Base-by-base conservation (phyloP, 176 grass and related monocot genomes). In the Carex myosuroides region DNA sequence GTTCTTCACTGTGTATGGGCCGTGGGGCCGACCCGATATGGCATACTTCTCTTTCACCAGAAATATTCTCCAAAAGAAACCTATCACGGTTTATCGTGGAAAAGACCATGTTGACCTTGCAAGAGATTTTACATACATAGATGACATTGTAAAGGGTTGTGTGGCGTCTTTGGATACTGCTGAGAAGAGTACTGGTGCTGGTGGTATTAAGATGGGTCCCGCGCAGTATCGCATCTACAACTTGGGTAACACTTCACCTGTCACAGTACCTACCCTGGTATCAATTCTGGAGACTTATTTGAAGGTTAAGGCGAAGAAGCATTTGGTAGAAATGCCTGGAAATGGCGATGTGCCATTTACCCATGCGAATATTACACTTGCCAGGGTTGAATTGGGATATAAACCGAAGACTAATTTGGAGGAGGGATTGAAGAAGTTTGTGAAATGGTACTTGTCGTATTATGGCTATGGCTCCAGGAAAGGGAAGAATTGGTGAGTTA, bases 1-100 rank as follows among this genome's bases (percentile, higher is more conserved):
- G 3, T 90, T 90, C 81, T 90, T 90, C 63, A 90, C 88, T 8
- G 88, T 90, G 2, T 90, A 90, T 26, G 88, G 88, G 0, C 88
- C 88, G 17, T 90, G 88, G 88, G 88, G 88, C 16, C 80, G 88
- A 20, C 88, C 88, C 0, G 88, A 90, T 80, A 90, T 90, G 88
- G 88, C 88, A 7, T 90, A 90, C 80, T 90, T 90, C 72, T 84
- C 81, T 64, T 90, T 90, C 29, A 90, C 88, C 26, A 64, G 88
- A 67, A 82, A 87, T 53, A 90, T 90, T 57, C 85, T 90, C 54
- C 73, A 76, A 60, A 86, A 83, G 41, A 87, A 90, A 64, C 88
- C 88, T 16, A 90, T 90, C 33, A 90, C 84, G 3, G 53, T 90
- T 79, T 90, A 83, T 37, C 56, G 78, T 16, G 85, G 85, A 16